Conservation (phyloP, 345 rosid genomes). For the Melaleuca quinquenervia region DNA sequence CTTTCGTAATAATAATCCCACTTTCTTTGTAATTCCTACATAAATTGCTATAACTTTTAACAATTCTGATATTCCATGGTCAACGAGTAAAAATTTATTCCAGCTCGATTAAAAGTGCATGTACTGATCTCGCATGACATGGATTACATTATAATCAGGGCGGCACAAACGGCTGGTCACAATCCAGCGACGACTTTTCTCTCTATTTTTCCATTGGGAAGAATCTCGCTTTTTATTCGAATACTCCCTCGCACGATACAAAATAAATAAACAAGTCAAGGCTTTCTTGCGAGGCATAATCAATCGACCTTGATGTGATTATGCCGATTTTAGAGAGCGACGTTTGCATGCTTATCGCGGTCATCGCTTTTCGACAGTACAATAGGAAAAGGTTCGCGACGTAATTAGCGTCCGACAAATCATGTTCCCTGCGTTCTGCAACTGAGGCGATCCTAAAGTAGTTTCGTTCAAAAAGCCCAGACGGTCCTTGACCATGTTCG, state of each 20-base stretch:
- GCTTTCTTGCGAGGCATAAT: not conserved
- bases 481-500: not conserved
- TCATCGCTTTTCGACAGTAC: not conserved
- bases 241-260: not conserved
- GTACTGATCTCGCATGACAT: not conserved
- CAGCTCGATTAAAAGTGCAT: rapidly evolving
- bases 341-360: not conserved
- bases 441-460: not conserved
- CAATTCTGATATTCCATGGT: not conserved
- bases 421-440: not conserved
- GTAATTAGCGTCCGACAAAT: not conserved
- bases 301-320: not conserved
- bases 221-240: not conserved
- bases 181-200: no score
- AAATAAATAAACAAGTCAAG: no score
- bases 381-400: not conserved
- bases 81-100: not conserved
- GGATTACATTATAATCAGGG: not conserved
- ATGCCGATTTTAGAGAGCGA: not conserved
- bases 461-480: not conserved
- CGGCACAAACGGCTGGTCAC: no score
- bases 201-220: no score
- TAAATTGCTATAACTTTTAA: not conserved
- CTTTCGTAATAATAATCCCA: no score
- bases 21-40: not conserved